Evolutionary conservation across 495 filamentous ascomycete species (phyloP), one percentile per base, ranked within the genome.

Genomic region (Xylaria venustula): DNA sequence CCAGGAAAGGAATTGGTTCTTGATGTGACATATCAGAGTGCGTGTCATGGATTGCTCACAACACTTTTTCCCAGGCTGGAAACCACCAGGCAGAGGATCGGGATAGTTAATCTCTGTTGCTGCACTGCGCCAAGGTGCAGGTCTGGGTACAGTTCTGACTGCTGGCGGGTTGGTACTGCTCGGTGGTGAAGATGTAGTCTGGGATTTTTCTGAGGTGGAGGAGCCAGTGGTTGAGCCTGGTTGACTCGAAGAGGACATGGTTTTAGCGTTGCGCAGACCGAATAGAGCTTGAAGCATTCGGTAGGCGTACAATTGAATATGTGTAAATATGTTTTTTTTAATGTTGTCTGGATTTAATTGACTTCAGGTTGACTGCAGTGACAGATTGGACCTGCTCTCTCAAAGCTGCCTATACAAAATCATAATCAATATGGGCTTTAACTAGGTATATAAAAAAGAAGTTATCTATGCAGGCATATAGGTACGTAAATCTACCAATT

Each of bases 61-160:
- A 3, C 26, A 65, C 41, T 69, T 71, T 56, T 69, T 71, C 23
- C 68, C 68, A 20, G 68, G 64, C 25, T 65, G 64, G 22, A 71
- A 71, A 12, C 68, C 68, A 0, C 62, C 62, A 0, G 68, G 68
- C 15, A 71, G 52, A 45, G 62, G 47, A 26, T 71, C 68, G 8
- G 61, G 64, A 26, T 71, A 71, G 51, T 60, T 68, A 54, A 67
- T 52, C 25, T 65, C 62, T 2, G 53, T 34, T 25, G 32, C 49
- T 46, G 9, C 47, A 9, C 22, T 58, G 17, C 51, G 15, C 47
- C 36, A 61, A 15, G 34, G 40, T 19, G 51, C 45, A 34, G 41
- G 26, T 37, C 51, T 66, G 1, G 58, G 40, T 14, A 41, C 46
- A 30, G 54, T 26, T 28, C 51, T 44, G 30, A 46, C 53, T 23